Evolutionary conservation across 2,329 filamentous ascomycete genomes (phyloP), one percentile per base, ranked within the genome.

Genomic region (Claviceps capensis): DNA sequence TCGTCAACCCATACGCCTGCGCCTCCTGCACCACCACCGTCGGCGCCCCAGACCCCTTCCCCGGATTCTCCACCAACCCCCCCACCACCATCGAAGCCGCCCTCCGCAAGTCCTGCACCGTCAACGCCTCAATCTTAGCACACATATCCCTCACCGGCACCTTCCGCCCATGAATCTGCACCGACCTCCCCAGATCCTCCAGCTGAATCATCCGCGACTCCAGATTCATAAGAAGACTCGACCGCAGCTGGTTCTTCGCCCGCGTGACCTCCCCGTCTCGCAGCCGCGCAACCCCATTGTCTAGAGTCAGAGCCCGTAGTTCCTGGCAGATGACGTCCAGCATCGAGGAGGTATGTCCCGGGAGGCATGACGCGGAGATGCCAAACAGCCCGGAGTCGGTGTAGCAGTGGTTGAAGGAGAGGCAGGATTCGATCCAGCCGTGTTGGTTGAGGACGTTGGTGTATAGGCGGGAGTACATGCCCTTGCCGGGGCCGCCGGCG

Each of bases 401-500:
- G 76, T 98, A 98, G 47, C 86, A 88, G 75, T 97, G 90, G 75
- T 97, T 97, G 75, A 97, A 97, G 34, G 91, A 86, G 49, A 95
- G 78, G 71, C 93, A 97, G 55, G 83, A 90, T 71, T 98, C 93
- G 26, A 98, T 88, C 91, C 91, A 98, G 60, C 86, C 88, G 71
- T 95, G 84, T 70, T 97, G 90, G 73, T 98, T 98, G 49, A 98
- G 79, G 0, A 97, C 91, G 66, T 96, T 95, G 57, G 90, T 97
- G 75, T 96, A 98, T 8, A 98, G 80, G 13, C 93, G 85, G 40
- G 88, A 95, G 75, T 97, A 97, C 93, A 98, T 98, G 67, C 93
- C 93, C 74, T 98, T 98, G 50, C 93, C 93, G 4, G 93, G 93
- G 0, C 93, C 93, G 61, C 93, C 93, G 51, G 93, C 93, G 16